These are phyloP conservation scores for Kluyveromyces sp. DNA, from an alignment of 1,139 yeast genomes.

Conservation along the genomic window DNA sequence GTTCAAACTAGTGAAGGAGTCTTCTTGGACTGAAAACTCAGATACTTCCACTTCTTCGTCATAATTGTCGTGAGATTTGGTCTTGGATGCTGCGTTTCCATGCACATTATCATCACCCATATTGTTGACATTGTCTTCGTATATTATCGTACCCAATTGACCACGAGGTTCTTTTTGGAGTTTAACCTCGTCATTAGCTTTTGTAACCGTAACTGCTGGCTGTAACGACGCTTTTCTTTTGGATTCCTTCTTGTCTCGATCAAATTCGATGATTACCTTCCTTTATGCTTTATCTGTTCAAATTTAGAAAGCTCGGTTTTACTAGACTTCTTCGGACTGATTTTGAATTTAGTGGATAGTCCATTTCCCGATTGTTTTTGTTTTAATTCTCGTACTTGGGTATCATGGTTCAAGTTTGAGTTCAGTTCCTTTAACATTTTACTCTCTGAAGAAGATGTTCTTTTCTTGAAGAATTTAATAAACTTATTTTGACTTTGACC, in stretches of 20 bases:
- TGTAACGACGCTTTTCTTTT: slow-evolving; percentile 14
- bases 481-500: slow-evolving; percentile 21
- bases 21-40: slow-evolving; percentile 2
- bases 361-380: slow-evolving; percentile 7
- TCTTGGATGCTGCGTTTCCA: neutral
- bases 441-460: neutral
- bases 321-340: slow-evolving; percentile 3
- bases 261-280: slow-evolving; percentile 1
- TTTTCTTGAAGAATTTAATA: slow-evolving; percentile 19
- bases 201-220: slow-evolving; percentile 25
- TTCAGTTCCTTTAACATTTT: slow-evolving; percentile 2
- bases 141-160: neutral
- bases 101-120: neutral
- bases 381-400: slow-evolving; percentile 1
- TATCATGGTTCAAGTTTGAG: neutral
- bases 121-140: neutral
- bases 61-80: neutral
- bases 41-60: slow-evolving; percentile 2
- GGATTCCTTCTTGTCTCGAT: neutral
- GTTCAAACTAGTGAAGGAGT: slow-evolving; percentile 2
- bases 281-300: slow-evolving; percentile 5
- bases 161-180: neutral
- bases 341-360: slow-evolving; percentile 3
- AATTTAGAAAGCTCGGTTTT: slow-evolving; percentile 1
- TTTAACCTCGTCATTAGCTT: slow-evolving; percentile 7